Base-by-base conservation (phyloP, 2,329 filamentous ascomycete species). In the Pestalotiopsis sp. region DNA sequence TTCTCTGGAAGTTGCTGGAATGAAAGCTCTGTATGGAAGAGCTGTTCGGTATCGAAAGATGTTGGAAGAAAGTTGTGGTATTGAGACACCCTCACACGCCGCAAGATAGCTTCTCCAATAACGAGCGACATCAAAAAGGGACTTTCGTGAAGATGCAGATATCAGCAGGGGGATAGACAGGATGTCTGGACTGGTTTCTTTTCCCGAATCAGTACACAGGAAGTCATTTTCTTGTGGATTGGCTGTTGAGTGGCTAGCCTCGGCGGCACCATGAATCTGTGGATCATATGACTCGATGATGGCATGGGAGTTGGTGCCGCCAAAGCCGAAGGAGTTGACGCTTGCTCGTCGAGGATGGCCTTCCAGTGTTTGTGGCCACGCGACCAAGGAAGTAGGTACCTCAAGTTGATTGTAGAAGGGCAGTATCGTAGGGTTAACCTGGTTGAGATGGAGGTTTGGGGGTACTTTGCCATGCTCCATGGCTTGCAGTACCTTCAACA, bases 251-350 rank as follows among this genome's bases (percentile, higher is more conserved):
- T 17, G 38, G 25, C 17, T 36, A 11, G 5, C 17, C n/a, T 20
- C 36, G 17, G 36, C 59, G 14, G 59, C 25, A 59, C 75, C 67
- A 64, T 82, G 81, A 3, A 82, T 69, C 0, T 72, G 66, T 0
- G 81, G 76, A 1, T 74, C 70, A 65, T 82, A 83, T 17, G 75
- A 71, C 72, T 85, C 82, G 27, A 85, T 66, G 63, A 85, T 84
- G 56, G 77, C 81, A 70, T 83, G 82, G 0, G 81, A 77, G 66
- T 84, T 84, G 12, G 81, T 79, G 23, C 82, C 82, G 6, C 82
- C 82, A 68, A 84, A 84, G 0, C 82, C 82, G 39, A 84, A 84
- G 0, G 80, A 83, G 73, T 84, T 84, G 25, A 84, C 78, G 60
- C 82, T 84, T 4, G 80, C 82, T 38, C 82, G 77, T 14, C 77